phyloP scores from a whole-genome alignment of 148 eudicot species.

The Fagopyrum esculentum region DNA sequence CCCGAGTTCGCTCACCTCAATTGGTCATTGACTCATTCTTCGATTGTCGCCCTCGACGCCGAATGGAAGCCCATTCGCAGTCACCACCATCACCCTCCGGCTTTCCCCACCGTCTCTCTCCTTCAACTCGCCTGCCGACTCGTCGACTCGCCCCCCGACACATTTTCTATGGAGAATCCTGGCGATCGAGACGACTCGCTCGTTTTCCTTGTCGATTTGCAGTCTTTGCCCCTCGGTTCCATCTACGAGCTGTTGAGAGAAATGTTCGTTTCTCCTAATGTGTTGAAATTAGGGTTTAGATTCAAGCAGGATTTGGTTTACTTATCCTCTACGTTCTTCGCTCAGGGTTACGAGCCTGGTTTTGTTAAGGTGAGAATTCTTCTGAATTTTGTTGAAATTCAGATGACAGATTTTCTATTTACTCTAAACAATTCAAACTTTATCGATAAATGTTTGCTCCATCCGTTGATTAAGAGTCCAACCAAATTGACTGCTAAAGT shows the following conservation, averaged over 20 bases:
- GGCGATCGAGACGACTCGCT: conserved; percentile 16
- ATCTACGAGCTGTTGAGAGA: conserved; percentile 33
- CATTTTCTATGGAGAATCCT: background rate
- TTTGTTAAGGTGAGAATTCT: conserved; percentile 42
- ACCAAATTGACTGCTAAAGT: background rate
- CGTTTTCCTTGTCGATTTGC: conserved; percentile 58
- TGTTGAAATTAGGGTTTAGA: conserved; percentile 70
- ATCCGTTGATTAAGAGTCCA: background rate
- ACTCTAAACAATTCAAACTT: background rate
- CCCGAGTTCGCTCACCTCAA: conserved; percentile 48
- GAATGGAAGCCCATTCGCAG: conserved; percentile 57
- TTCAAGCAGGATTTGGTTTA: conserved; percentile 85
- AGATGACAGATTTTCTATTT: background rate
- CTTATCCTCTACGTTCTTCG: conserved; percentile 61
- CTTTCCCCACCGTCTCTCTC: conserved; percentile 70
- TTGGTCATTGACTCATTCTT: conserved; percentile 40
- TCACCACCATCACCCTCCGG: conserved; percentile 14
- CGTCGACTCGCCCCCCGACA: conserved; percentile 13
- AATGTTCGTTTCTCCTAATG: conserved; percentile 36
- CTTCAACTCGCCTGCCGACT: conserved; percentile 87
- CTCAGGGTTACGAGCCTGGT: conserved; percentile 49
- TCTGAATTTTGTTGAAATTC: background rate
- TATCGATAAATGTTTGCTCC: background rate
- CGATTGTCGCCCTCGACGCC: conserved; percentile 45
- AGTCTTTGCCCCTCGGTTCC: conserved; percentile 28